phyloP scores from a whole-genome alignment of 2,329 filamentous ascomycete genomes.

The Boeremia lycopersici region DNA sequence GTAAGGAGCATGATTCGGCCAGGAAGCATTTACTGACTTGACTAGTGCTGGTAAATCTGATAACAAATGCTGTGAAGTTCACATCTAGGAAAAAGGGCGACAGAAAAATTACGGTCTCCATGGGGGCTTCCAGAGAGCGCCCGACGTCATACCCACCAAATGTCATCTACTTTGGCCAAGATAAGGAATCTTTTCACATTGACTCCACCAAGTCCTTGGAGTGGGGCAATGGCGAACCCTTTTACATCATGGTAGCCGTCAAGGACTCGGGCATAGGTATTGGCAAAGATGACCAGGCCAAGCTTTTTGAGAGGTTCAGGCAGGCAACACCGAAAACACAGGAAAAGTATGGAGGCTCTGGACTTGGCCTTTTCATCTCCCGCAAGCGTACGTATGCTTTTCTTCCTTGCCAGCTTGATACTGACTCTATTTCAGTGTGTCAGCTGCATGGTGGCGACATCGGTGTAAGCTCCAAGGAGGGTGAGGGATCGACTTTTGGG shows the following conservation, averaged over 20 bases:
- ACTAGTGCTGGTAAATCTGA: conserved; percentile 49
- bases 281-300: conserved; percentile 46
- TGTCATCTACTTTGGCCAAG: conserved; percentile 51
- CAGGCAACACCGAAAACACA: conserved; percentile 50
- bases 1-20: conserved; percentile 11
- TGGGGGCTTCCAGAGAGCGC: conserved; percentile 47
- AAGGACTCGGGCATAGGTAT: conserved; percentile 54
- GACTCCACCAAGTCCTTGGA: conserved; percentile 50
- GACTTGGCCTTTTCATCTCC: conserved; percentile 47
- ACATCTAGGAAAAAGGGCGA: conserved; percentile 48
- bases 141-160: conserved; percentile 52
- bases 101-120: conserved; percentile 49
- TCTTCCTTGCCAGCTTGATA: neutral
- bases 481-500: conserved; percentile 45
- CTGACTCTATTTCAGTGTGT: conserved; percentile 29
- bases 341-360: conserved; percentile 51
- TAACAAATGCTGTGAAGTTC: conserved; percentile 57
- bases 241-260: conserved; percentile 54
- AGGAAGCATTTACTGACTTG: conserved; percentile 9
- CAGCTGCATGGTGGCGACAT: conserved; percentile 49
- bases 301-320: conserved; percentile 52
- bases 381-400: conserved; percentile 37
- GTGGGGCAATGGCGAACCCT: conserved; percentile 48
- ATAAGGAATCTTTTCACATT: conserved; percentile 45
- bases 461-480: conserved; percentile 43